Conservation (phyloP, 805 yeast species). For the Schizosaccharomyces osmophilus region DNA sequence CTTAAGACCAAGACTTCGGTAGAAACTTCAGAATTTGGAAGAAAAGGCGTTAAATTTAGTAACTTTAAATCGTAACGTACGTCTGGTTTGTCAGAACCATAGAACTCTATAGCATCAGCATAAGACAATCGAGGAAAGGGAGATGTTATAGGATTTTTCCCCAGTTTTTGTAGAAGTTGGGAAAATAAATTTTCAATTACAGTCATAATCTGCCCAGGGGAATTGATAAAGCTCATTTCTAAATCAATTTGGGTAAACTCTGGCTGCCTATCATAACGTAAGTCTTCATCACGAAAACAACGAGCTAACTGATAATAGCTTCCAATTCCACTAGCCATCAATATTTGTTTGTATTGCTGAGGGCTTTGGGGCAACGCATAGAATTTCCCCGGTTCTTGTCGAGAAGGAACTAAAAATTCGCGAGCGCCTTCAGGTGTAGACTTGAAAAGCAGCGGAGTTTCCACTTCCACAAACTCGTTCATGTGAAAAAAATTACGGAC, state of each 20-base stretch:
- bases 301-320: conserved; percentile 75
- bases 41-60: background rate
- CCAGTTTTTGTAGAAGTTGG: conserved; percentile 29
- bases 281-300: conserved; percentile 90
- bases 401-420: conserved; percentile 82
- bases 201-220: conserved; percentile 32
- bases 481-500: conserved; percentile 18
- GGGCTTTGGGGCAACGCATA: conserved; percentile 95
- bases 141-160: conserved; percentile 7
- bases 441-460: conserved; percentile 79
- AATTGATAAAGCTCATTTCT: conserved; percentile 67
- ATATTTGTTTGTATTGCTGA: conserved; percentile 82
- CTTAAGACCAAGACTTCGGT: background rate
- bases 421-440: conserved; percentile 97
- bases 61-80: conserved; percentile 21
- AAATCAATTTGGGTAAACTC: conserved; percentile 93
- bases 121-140: conserved; percentile 30
- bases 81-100: conserved; percentile 91
- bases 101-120: conserved; percentile 38
- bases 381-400: conserved; percentile 27
- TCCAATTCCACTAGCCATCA: conserved; percentile 82
- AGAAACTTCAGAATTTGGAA: background rate
- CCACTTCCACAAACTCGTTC: conserved; percentile 48
- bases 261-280: conserved; percentile 86
- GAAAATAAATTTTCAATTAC: conserved; percentile 36